Conservation (phyloP, 2,329 filamentous ascomycete species). For the Penicillium frequentans region DNA sequence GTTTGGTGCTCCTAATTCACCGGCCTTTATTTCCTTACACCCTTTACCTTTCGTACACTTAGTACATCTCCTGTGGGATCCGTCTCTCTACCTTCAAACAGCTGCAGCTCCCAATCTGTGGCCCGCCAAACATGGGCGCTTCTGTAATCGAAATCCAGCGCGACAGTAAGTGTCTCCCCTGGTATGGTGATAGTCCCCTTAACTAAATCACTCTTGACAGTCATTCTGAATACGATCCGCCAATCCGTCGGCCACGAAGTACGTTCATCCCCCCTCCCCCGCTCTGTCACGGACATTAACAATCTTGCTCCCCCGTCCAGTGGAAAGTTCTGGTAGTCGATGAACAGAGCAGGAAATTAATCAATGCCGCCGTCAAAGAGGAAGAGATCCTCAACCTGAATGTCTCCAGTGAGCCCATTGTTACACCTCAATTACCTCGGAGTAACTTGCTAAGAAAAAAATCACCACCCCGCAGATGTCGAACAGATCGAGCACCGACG, state of each 20-base stretch:
- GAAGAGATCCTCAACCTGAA: conserved; percentile 97
- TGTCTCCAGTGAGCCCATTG: conserved; percentile 74
- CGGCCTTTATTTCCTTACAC: neutral
- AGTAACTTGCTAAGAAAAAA: conserved; percentile 15
- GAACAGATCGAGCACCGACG: conserved; percentile 88
- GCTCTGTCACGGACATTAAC: conserved; percentile 29
- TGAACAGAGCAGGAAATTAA: conserved; percentile 75
- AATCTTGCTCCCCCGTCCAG: conserved; percentile 48
- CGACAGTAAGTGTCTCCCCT: conserved; percentile 56
- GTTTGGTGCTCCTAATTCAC: neutral
- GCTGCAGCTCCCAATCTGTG: conserved; percentile 23
- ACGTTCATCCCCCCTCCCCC: conserved; percentile 33
- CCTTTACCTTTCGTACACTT: neutral
- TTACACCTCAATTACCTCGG: neutral
- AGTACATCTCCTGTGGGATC: neutral
- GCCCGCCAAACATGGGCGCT: conserved; percentile 65
- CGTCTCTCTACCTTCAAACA: conserved; percentile 8
- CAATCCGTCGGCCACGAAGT: conserved; percentile 80
- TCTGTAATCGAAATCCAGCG: conserved; percentile 85
- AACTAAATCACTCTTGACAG: conserved; percentile 41
- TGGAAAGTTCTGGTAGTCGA: conserved; percentile 98
- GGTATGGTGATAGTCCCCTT: neutral
- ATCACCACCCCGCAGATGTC: conserved; percentile 60
- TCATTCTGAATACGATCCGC: conserved; percentile 72
- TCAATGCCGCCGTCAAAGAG: conserved; percentile 89